A percentile compares a stretch with the other conserved stretches of the same genome.
These are phyloP conservation scores for Papiliotrema fonsecae DNA, from an alignment of 1,284 basidiomycete genomes.

Conservation along the genomic window DNA sequence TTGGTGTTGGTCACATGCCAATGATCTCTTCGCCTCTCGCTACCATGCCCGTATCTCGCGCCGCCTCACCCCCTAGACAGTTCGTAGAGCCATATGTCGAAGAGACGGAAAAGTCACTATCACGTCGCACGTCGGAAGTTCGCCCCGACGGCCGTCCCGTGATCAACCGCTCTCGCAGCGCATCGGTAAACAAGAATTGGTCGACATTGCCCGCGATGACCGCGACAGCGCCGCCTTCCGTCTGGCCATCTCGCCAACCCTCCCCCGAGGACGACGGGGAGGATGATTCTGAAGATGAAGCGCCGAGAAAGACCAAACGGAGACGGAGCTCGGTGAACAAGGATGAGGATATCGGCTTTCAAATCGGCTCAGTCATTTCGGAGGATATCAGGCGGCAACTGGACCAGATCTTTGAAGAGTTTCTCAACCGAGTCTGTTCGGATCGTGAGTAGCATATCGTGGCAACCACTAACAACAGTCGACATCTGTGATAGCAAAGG, in stretches of 20 bases:
- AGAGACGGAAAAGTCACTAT: constrained; percentile 8
- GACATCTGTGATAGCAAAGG: constrained; percentile 90
- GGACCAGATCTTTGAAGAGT: constrained; percentile 87
- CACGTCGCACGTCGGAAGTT: constrained; percentile 20
- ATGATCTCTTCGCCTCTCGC: constrained; percentile 41
- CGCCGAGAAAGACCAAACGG: constrained; percentile 31
- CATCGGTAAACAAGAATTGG: constrained; percentile 33
- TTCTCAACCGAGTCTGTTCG: constrained; percentile 82
- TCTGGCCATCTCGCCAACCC: constrained; percentile 36
- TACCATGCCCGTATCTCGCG: constrained; percentile 32
- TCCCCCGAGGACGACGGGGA: constrained; percentile 34
- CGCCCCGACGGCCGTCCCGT: constrained; percentile 39
- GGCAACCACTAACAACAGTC: constrained; percentile 54
- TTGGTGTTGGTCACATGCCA: constrained; percentile 35
- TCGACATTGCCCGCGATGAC: constrained; percentile 20
- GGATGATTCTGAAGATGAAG: constrained; percentile 40
- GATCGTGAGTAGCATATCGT: constrained; percentile 60
- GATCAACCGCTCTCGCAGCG: constrained; percentile 32
- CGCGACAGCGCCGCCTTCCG: constrained; percentile 37
- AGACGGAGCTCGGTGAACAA: constrained; percentile 36
- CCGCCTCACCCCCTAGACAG: constrained; percentile 25
- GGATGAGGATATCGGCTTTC: constrained; percentile 11
- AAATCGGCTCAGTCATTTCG: constrained; percentile 33
- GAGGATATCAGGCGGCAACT: constrained; percentile 73
- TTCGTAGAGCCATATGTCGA: constrained; percentile 19